These are phyloP conservation scores for Neocucurbitaria cava DNA, from an alignment of 2,329 filamentous ascomycete species.

Conservation along the genomic window DNA sequence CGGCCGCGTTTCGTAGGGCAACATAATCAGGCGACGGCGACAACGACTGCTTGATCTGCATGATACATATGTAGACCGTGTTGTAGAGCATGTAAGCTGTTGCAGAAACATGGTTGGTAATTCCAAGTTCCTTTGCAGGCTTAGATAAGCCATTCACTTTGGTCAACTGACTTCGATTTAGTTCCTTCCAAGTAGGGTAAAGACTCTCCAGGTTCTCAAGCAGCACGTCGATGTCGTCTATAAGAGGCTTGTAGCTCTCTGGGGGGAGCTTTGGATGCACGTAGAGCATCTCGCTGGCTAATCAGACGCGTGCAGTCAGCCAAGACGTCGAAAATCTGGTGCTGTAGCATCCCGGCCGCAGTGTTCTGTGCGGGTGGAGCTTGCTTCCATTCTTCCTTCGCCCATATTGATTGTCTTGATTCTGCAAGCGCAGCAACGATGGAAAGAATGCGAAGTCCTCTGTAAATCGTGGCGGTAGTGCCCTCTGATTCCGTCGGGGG, in stretches of 20 bases:
- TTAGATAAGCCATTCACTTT: slow-evolving; percentile 2
- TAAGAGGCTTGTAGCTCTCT: slow-evolving; percentile 5
- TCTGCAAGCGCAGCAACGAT: slow-evolving; percentile 33
- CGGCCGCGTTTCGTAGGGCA: slow-evolving; percentile 23
- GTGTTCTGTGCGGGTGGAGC: slow-evolving; percentile 15
- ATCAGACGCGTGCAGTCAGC: slow-evolving; percentile 33
- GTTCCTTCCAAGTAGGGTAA: slow-evolving; percentile 14
- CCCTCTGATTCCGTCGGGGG: slow-evolving; percentile 16
- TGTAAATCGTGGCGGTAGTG: slow-evolving; percentile 22
- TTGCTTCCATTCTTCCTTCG: slow-evolving; percentile 32
- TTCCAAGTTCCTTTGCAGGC: slow-evolving; percentile 14
- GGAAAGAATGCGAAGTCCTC: slow-evolving; percentile 28
- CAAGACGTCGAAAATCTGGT: slow-evolving; percentile 28
- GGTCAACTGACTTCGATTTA: slow-evolving; percentile 21
- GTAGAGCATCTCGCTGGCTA: slow-evolving; percentile 13
- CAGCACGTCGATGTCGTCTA: slow-evolving; percentile 8
- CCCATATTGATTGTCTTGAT: slow-evolving; percentile 24
- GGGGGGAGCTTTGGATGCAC: neutral
- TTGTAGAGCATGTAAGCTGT: slow-evolving; percentile 37
- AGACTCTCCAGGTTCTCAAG: slow-evolving; percentile 15
- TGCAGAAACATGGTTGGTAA: slow-evolving; percentile 28
- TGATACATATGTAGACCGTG: slow-evolving; percentile 25
- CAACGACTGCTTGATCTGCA: slow-evolving; percentile 27
- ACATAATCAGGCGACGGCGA: slow-evolving; percentile 20
- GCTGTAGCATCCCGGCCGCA: slow-evolving; percentile 21